These are phyloP conservation scores for Aegilops bicornis DNA, from an alignment of 176 grass and related monocot genomes.

Conservation along the genomic window DNA sequence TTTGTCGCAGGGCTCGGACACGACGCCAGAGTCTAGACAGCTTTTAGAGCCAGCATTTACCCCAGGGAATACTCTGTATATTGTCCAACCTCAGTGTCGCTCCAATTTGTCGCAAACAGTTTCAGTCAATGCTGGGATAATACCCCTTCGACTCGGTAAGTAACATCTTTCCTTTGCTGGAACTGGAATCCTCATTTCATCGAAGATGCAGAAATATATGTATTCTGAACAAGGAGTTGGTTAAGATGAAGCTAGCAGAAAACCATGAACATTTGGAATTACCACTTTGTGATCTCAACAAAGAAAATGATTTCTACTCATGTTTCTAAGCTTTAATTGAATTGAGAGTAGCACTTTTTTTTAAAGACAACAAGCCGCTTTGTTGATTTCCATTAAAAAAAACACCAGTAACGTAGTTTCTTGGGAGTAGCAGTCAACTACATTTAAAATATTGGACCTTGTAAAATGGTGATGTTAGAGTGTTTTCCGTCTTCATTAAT, in stretches of 20 bases:
- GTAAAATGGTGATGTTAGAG: neutral
- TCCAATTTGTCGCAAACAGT: conserved; percentile 38
- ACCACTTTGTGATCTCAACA: neutral
- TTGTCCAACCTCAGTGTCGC: conserved; percentile 50
- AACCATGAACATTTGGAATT: neutral
- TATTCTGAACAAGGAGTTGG: neutral
- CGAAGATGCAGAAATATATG: neutral
- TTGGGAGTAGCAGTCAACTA: too few species aligned
- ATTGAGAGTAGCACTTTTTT: neutral
- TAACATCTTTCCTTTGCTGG: conserved; percentile 4
- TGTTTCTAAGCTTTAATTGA: neutral
- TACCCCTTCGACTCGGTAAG: conserved; percentile 48
- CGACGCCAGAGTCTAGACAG: conserved; percentile 39
- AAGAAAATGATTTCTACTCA: neutral
- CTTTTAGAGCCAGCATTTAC: conserved; percentile 70
- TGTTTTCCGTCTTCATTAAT: neutral
- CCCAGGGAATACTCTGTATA: conserved; percentile 53
- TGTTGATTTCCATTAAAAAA: too few species aligned
- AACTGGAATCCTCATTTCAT: neutral
- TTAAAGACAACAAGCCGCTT: too few species aligned
- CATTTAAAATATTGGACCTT: neutral
- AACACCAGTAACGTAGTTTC: too few species aligned
- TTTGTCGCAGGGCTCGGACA: conserved; percentile 61
- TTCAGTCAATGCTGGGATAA: conserved; percentile 28
- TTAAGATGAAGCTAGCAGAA: neutral